phyloP scores from a whole-genome alignment of 768 basidiomycete genomes.

The Collybiopsis luxurians region DNA sequence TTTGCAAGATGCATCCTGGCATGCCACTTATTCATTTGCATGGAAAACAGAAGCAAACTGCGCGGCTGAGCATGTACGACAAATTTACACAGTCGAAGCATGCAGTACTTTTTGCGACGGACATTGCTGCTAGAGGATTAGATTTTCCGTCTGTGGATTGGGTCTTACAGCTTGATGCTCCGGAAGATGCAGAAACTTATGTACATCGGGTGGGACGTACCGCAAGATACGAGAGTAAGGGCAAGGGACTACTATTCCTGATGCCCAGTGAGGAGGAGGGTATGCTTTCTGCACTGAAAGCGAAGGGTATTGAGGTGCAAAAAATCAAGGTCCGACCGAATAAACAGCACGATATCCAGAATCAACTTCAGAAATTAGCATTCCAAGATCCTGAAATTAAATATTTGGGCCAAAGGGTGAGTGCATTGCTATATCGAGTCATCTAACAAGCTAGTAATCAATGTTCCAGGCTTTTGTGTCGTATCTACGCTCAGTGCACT shows the following conservation, averaged over 20 bases:
- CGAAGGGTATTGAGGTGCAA: slow-evolving; percentile 68
- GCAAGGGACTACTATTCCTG: slow-evolving; percentile 80
- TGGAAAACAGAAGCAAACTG: slow-evolving; percentile 95
- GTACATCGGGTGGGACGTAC: slow-evolving; percentile 97
- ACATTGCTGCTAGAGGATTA: slow-evolving; percentile 92
- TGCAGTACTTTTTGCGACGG: slow-evolving; percentile 90
- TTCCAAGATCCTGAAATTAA: slow-evolving; percentile 98
- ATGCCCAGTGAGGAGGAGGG: slow-evolving; percentile 93
- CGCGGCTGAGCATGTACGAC: slow-evolving; percentile 78
- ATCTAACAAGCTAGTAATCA: neutral
- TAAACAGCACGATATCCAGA: slow-evolving; percentile 82
- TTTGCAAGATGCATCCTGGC: slow-evolving; percentile 94
- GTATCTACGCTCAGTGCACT: slow-evolving; percentile 87
- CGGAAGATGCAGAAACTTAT: slow-evolving; percentile 97
- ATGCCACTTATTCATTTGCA: slow-evolving; percentile 90
- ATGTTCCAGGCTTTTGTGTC: slow-evolving; percentile 83
- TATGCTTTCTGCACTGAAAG: slow-evolving; percentile 68
- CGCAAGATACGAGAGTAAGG: slow-evolving; percentile 88
- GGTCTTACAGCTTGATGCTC: slow-evolving; percentile 95
- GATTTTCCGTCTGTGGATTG: slow-evolving; percentile 97
- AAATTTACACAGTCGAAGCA: slow-evolving; percentile 81
- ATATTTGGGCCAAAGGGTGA: slow-evolving; percentile 89
- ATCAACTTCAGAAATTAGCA: slow-evolving; percentile 87
- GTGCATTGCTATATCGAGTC: slow-evolving; percentile 23
- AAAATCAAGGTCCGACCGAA: slow-evolving; percentile 87